Evolutionary conservation across 2,329 filamentous ascomycete species (phyloP).

Genomic region (Xylaria digitata): DNA sequence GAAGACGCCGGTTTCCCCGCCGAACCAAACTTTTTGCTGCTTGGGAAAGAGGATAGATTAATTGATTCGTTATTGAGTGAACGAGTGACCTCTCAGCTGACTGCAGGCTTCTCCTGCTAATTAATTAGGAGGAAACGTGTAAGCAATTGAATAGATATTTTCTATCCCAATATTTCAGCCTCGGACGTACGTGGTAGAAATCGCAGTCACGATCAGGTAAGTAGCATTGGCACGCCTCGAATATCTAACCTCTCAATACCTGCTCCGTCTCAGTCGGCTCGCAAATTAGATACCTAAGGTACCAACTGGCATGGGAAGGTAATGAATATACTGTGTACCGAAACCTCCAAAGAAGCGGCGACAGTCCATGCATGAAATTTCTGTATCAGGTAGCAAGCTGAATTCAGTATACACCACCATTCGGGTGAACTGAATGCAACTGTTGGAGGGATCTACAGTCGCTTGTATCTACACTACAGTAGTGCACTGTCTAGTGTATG

Average conservation of each 20-base stretch:
- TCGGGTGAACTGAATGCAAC: conserved; percentile 1
- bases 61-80: conserved; percentile 11
- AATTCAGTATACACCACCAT: background rate
- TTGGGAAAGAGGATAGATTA: background rate
- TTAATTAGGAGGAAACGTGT: too few relatives aligned
- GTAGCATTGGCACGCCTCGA: too few relatives aligned
- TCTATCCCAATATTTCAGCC: background rate
- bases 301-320: background rate
- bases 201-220: too few relatives aligned
- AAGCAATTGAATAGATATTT: too few relatives aligned
- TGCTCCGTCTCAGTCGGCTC: too few relatives aligned
- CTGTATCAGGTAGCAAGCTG: background rate
- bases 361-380: background rate
- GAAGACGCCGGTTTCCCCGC: background rate
- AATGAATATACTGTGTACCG: background rate
- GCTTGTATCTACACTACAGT: background rate
- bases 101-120: background rate
- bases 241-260: too few relatives aligned
- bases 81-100: conserved; percentile 19
- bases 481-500: background rate
- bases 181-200: too few relatives aligned
- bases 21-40: background rate
- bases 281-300: too few relatives aligned
- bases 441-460: conserved; percentile 16
- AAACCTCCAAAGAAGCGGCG: too few relatives aligned